Percentiles rank a stretch among this genome's conserved stretches.
These are phyloP conservation scores for Turritis glabra DNA, from an alignment of 345 rosid species.

Conservation along the genomic window DNA sequence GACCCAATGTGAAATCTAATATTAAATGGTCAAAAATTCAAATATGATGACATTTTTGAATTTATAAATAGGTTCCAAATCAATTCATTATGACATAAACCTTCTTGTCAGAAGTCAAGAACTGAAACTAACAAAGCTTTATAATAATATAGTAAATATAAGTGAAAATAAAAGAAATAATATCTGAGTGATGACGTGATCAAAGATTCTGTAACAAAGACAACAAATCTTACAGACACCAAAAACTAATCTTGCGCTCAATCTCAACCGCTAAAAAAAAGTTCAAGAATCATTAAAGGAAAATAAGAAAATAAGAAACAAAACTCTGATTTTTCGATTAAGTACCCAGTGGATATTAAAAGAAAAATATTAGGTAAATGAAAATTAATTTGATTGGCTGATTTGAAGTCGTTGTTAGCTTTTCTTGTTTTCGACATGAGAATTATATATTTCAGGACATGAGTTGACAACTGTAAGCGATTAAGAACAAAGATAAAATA, in stretches of 20 bases:
- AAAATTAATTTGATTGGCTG: conserved; percentile 35
- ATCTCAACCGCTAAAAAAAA: conserved; percentile 39
- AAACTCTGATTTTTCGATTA: background rate
- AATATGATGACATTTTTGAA: conserved; percentile 17
- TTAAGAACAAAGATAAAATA: background rate
- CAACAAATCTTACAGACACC: conserved; percentile 37
- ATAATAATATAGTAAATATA: conserved; percentile 2
- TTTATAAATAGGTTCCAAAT: conserved; percentile 13
- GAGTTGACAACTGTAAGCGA: conserved; percentile 38
- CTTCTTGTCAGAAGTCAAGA: conserved; percentile 63
- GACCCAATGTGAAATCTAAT: conserved; percentile 33
- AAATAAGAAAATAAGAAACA: background rate
- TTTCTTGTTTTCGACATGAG: conserved; percentile 35
- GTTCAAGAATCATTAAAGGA: background rate
- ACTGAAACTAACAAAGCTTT: conserved; percentile 42
- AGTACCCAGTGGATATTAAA: conserved; percentile 17
- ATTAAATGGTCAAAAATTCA: conserved; percentile 32
- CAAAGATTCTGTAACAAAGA: conserved; percentile 58
- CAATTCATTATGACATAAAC: conserved; percentile 48
- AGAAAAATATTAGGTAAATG: background rate
- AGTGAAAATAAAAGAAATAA: conserved; percentile 8
- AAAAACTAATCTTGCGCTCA: conserved; percentile 44
- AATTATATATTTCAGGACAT: conserved; percentile 18
- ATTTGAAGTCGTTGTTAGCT: conserved; percentile 21
- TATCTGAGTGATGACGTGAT: conserved; percentile 68